Percentiles rank a stretch among this genome's conserved stretches.
Evolutionary conservation across 345 rosid species (phyloP).

Genomic region (Eucalyptus virginea): DNA sequence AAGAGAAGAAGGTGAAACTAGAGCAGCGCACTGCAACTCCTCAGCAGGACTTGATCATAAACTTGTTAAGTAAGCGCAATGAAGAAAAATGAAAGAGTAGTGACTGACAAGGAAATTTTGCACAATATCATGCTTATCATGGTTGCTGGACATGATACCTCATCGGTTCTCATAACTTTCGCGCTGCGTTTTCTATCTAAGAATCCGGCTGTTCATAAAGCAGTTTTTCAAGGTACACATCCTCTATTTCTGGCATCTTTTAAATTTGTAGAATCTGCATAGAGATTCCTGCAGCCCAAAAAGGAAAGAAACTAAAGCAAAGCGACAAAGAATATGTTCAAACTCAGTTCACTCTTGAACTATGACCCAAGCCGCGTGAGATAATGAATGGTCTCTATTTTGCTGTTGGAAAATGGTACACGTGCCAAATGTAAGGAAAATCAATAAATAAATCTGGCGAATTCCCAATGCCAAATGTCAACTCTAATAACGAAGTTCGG

Average conservation of each 20-base stretch:
- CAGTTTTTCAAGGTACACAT: conserved; percentile 33
- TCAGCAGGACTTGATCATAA: conserved; percentile 30
- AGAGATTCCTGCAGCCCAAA: background rate
- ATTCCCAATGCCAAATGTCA: background rate
- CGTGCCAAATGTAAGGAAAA: background rate
- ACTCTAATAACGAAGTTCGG: background rate
- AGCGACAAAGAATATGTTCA: background rate
- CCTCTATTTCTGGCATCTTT: background rate
- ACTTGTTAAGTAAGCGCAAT: conserved; percentile 14
- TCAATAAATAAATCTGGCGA: background rate
- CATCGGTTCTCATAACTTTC: conserved; percentile 37
- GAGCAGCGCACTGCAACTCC: conserved; percentile 10
- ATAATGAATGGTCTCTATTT: no score
- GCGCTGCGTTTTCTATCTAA: conserved; percentile 20
- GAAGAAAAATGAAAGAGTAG: background rate
- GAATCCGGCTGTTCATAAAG: conserved; percentile 17
- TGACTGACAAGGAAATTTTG: conserved; percentile 36
- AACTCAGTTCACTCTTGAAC: background rate
- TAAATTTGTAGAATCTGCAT: background rate
- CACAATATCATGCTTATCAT: conserved; percentile 38
- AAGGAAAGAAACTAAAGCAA: background rate
- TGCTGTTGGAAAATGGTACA: background rate
- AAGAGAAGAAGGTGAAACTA: conserved; percentile 18
- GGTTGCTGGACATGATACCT: conserved; percentile 54
- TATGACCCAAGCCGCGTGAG: background rate